Evolutionary conservation across 1,284 basidiomycete species (phyloP).

Genomic region (Athelia psychrophila): DNA sequence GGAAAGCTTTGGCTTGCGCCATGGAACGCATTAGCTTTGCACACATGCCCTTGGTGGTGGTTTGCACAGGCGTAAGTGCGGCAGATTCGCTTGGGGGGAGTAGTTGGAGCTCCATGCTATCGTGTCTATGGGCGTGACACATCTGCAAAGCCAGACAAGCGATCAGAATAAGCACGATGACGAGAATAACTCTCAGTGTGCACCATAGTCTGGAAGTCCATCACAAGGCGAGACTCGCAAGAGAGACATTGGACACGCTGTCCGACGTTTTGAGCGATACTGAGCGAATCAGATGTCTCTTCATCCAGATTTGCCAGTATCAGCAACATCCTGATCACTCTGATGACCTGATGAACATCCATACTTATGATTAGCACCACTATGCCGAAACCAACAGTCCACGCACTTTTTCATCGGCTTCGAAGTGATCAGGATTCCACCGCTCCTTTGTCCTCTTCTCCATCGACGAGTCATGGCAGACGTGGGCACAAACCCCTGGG

Average conservation of each 20-base stretch:
- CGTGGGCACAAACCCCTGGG: conserved; percentile 52
- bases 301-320: conserved; percentile 25
- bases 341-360: conserved; percentile 37
- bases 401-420: conserved; percentile 52
- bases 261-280: conserved; percentile 21
- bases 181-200: conserved; percentile 14
- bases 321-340: conserved; percentile 36
- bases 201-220: conserved; percentile 51
- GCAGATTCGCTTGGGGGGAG: conserved; percentile 22
- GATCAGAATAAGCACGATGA: conserved; percentile 1
- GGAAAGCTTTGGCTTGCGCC: conserved; percentile 19
- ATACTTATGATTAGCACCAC: neutral
- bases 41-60: conserved; percentile 18
- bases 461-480: conserved; percentile 35
- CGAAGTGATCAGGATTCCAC: conserved; percentile 52
- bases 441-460: conserved; percentile 27
- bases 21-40: conserved; percentile 26
- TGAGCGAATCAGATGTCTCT: conserved; percentile 25
- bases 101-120: conserved; percentile 42
- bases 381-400: neutral
- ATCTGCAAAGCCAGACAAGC: conserved; percentile 32
- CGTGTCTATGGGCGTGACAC: conserved; percentile 63
- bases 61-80: neutral
- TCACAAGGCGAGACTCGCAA: conserved; percentile 48
- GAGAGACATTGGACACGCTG: conserved; percentile 44